Evolutionary conservation across 257 asterid genomes (phyloP).

Genomic region (Scutellaria barbata): DNA sequence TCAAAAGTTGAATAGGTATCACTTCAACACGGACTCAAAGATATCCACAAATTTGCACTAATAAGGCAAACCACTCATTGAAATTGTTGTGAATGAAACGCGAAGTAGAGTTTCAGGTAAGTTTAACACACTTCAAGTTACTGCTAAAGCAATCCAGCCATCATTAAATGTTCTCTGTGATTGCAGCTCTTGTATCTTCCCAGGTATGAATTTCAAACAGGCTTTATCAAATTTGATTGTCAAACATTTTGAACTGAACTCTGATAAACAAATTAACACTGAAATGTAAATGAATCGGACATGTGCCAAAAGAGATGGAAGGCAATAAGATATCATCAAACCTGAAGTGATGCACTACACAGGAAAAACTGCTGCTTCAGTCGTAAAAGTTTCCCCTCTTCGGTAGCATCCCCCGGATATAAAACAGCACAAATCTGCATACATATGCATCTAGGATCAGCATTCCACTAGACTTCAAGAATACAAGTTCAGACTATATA

Average conservation of each 20-base stretch:
- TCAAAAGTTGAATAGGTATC: neutral
- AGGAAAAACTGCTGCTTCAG: slow-evolving; percentile 97
- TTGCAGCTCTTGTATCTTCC: slow-evolving; percentile 13
- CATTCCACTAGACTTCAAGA: slow-evolving; percentile 21
- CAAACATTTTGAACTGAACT: slow-evolving; percentile 16
- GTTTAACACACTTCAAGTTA: slow-evolving; percentile 19
- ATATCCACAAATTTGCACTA: slow-evolving; percentile 12
- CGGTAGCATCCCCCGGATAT: slow-evolving; percentile 99
- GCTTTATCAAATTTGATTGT: slow-evolving; percentile 9
- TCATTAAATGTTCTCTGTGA: neutral
- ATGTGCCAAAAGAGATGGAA: neutral
- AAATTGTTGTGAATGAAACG: slow-evolving; percentile 3
- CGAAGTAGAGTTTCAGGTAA: neutral
- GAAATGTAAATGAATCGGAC: slow-evolving; percentile 17
- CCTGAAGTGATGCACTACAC: slow-evolving; percentile 99
- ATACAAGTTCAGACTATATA: slow-evolving; percentile 26
- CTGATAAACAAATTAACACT: neutral
- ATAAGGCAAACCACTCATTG: neutral
- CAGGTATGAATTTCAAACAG: neutral
- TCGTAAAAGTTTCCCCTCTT: slow-evolving; percentile 85
- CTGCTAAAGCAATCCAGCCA: slow-evolving; percentile 14
- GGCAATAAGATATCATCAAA: slow-evolving; percentile 37
- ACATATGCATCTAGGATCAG: slow-evolving; percentile 16
- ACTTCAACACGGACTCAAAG: neutral
- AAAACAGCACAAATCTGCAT: slow-evolving; percentile 95